Evolutionary conservation across 768 basidiomycete genomes (phyloP), one percentile per base, ranked within the genome.

Genomic region (Suillus bovinus): DNA sequence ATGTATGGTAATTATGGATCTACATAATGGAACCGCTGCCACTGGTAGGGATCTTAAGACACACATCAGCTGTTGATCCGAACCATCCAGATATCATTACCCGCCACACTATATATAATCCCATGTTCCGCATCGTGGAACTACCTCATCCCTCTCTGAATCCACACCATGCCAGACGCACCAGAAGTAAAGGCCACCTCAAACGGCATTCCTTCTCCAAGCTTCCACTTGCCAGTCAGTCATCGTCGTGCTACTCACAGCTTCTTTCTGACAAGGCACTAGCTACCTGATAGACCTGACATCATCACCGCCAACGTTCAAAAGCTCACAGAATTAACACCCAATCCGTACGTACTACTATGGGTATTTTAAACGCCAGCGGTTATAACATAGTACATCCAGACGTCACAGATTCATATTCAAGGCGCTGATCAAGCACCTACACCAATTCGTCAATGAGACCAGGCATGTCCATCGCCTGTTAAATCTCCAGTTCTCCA

Each of bases 381-480:
- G 29, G 49, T 63, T 46, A 33, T 36, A 54, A 34, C 53, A 33
- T 24, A 33, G 22, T 46, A 2, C 20, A n/a, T 42, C 9, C 24
- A 80, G 80, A 38, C 79, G 85, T 16, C 69, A 68, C 60, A 80
- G 72, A 63, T 82, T 86, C 72, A 72, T 86, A 61, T 78, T 81
- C 61, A 73, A 80, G 67, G 77, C 72, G 34, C 76, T 92, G 75
- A 71, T 89, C 59, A 81, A 78, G 33, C 91, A 94, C 70, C 64
- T 94, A 9, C 93, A 94, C 70, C 82, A 85, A 42, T 91, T 92
- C 66, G 78, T 91, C 27, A 80, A 79, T 49, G 92, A 93, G 73
- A 89, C 90, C 1, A 81, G 84, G 84, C 81, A 27, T 42, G 79
- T 69, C 33, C 13, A 52, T 14, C 46, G 17, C n/a, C 20, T 34